phyloP scores from a whole-genome alignment of 116 monocot species.

The Iris pallida region DNA sequence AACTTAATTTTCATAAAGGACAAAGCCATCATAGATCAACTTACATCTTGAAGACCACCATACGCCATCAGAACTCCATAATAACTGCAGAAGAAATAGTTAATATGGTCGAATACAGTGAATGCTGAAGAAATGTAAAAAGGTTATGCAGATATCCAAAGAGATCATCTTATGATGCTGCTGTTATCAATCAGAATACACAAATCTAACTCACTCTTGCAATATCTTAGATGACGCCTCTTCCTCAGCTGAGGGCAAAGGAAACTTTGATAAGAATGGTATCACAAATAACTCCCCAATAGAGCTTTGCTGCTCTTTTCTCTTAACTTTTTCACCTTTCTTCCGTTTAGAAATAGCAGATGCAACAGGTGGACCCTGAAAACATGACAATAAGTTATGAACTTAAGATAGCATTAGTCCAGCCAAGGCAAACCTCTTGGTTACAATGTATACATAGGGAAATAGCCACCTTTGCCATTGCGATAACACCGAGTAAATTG shows the following conservation, averaged over 20 bases:
- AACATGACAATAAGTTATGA: background rate
- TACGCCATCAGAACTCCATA: constrained; percentile 80
- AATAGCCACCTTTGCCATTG: constrained; percentile 59
- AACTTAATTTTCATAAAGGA: background rate
- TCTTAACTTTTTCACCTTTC: constrained; percentile 54
- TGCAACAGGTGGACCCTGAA: constrained; percentile 57
- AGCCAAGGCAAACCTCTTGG: background rate
- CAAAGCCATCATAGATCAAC: constrained; percentile 12
- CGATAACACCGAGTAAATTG: constrained; percentile 68
- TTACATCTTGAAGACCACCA: constrained; percentile 81
- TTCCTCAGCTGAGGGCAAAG: constrained; percentile 39
- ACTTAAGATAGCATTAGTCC: background rate
- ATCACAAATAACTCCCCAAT: constrained; percentile 65
- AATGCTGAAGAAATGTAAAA: constrained; percentile 1
- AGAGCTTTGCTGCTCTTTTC: constrained; percentile 35
- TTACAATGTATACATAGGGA: background rate
- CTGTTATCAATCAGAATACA: no score
- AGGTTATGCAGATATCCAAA: no score
- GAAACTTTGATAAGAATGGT: constrained; percentile 75
- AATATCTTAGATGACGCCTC: constrained; percentile 32
- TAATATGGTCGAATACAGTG: constrained; percentile 7
- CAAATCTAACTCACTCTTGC: constrained; percentile 44
- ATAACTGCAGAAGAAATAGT: constrained; percentile 46
- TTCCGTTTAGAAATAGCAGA: constrained; percentile 59
- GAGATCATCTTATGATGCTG: no score